Base-by-base conservation (phyloP, 1,284 basidiomycete genomes). In the Polyporus tsugae region DNA sequence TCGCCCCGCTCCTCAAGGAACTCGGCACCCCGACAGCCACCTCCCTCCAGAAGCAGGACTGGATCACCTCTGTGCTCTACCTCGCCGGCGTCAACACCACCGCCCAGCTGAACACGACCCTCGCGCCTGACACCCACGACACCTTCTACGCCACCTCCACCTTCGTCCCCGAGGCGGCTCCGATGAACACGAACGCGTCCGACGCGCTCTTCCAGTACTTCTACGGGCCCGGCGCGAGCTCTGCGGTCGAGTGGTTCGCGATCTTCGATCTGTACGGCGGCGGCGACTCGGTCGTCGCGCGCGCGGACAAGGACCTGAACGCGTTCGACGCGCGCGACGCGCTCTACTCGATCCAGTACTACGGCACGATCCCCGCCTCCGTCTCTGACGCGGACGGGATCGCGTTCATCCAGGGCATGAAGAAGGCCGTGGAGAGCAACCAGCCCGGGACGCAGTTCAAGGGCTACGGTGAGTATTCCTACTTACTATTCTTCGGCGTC, bases 341-440 rank as follows among this genome's bases (percentile, higher is more conserved):
- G 57, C 66, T 67, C 11, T 67, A 67, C 58, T 60, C 62, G 38
- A 67, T 67, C 62, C 66, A 64, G 62, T 67, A 67, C 62, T 67
- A 67, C 58, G 66, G 66, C 46, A 64, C 66, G 62, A 67, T 67
- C 57, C 66, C 66, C 17, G n/a, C 17, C 6, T 35, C 39, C 10
- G 66, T 67, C 17, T 44, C 62, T 9, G 62, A 63, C 41, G 62
- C 66, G 39, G 62, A 67, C 39, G 66, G 58, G 19, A 64, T 67
- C 29, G 55, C 42, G 59, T 67, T 67, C 66, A 61, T 67, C 49
- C 66, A 64, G 46, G 66, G 62, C 57, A 67, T 67, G 66, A 63
- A 64, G 62, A 49, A 1, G 4, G 57, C 66, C 1, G 39, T 67
- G 6, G 66, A 67, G 62, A 29, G 42, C 36, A 63, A 63, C 62